A percentile compares a stretch with the other conserved stretches of the same genome.
Conservation (phyloP, 1,284 basidiomycete genomes). For the Xerocomus minutiporus region DNA sequence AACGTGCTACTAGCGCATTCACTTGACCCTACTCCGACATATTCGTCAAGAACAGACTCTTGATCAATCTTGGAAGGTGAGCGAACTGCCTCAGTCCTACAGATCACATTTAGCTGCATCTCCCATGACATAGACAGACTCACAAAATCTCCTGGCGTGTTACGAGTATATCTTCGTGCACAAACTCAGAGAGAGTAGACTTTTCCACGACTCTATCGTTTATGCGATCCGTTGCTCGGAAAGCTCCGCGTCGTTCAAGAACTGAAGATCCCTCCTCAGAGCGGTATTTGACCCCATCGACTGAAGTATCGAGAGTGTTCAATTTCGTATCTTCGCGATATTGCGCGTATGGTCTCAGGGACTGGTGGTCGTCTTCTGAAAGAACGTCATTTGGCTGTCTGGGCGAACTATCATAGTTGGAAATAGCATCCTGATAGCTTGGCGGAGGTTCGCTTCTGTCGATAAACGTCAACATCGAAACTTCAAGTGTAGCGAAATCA, state of each 20-base stretch:
- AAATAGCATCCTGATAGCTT: slow-evolving; percentile 14
- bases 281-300: neutral
- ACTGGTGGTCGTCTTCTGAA: neutral
- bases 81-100: neutral
- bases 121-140: neutral
- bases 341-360: neutral
- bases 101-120: slow-evolving; percentile 1
- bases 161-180: neutral
- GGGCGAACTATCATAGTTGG: neutral
- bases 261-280: neutral
- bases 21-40: neutral
- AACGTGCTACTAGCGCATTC: neutral
- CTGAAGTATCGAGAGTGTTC: neutral
- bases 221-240: neutral
- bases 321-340: neutral
- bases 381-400: neutral
- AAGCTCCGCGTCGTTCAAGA: neutral
- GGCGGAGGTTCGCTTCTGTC: slow-evolving; percentile 8
- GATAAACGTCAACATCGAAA: neutral
- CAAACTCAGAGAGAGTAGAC: neutral
- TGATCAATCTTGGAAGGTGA: neutral
- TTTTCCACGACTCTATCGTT: neutral
- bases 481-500: neutral
- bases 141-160: neutral
- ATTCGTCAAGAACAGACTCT: neutral